Evolutionary conservation across 495 filamentous ascomycete species (phyloP).

Genomic region (Talaromyces wortmannii): DNA sequence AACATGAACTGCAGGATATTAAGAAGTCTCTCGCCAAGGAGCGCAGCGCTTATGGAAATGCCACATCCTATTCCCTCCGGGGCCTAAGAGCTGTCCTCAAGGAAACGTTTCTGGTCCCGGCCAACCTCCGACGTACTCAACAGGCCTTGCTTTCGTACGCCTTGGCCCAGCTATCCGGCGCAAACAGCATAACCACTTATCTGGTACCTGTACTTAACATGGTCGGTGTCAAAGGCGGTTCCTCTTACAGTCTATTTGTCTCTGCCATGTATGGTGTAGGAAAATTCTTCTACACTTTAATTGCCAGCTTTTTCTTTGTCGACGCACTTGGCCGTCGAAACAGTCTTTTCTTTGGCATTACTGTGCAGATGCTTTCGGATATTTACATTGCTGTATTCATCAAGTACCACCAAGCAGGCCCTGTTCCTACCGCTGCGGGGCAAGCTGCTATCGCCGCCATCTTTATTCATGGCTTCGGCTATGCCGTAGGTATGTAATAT

Average conservation of each 20-base stretch:
- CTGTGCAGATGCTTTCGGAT: conserved; percentile 7
- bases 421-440: not conserved
- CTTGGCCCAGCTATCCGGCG: conserved; percentile 14
- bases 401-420: conserved; percentile 3
- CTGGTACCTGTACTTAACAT: conserved; percentile 5
- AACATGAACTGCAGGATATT: conserved; percentile 29
- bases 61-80: not conserved
- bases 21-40: not conserved
- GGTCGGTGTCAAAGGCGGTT: conserved; percentile 4
- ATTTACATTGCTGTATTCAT: conserved; percentile 12
- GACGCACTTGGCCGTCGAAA: conserved; percentile 11
- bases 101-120: conserved; percentile 9
- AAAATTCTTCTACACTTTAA: conserved; percentile 9
- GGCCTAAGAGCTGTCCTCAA: not conserved
- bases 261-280: conserved; percentile 8
- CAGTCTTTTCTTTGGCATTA: conserved; percentile 8
- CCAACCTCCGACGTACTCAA: conserved; percentile 11
- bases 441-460: conserved; percentile 7
- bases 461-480: conserved; percentile 11
- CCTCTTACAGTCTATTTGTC: conserved; percentile 4
- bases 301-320: conserved; percentile 11
- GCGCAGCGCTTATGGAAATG: conserved; percentile 1
- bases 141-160: conserved; percentile 7
- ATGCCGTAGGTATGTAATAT: conserved; percentile 5
- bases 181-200: conserved; percentile 12